These are phyloP conservation scores for Pichia sp. DNA, from an alignment of 1,139 yeast species.

Conservation along the genomic window DNA sequence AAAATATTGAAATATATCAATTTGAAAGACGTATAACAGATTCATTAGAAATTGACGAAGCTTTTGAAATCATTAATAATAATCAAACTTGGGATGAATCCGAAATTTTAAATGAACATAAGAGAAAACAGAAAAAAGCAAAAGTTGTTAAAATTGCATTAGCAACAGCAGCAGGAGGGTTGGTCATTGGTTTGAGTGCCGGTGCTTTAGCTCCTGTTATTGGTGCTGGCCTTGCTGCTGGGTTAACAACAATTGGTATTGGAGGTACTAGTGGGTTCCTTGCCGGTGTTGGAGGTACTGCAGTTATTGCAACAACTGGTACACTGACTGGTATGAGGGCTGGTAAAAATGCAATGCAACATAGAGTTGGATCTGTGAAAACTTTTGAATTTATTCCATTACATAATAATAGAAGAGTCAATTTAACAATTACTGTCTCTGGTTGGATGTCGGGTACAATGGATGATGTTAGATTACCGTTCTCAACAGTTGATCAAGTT, in stretches of 20 bases:
- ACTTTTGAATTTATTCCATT: constrained; percentile 92
- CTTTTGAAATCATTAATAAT: constrained; percentile 26
- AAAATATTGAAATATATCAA: constrained; percentile 64
- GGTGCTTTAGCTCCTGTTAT: constrained; percentile 96
- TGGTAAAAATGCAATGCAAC: constrained; percentile 78
- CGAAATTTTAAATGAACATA: constrained; percentile 55
- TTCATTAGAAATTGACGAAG: constrained; percentile 60
- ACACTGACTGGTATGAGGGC: constrained; percentile 86
- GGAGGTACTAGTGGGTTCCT: constrained; percentile 86
- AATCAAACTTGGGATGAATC: constrained; percentile 68
- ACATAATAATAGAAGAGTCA: constrained; percentile 85
- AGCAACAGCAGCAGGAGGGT: constrained; percentile 95
- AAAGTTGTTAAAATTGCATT: constrained; percentile 85
- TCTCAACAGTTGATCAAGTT: constrained; percentile 92
- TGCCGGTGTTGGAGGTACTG: constrained; percentile 97
- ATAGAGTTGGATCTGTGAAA: constrained; percentile 84
- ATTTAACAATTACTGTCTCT: constrained; percentile 81
- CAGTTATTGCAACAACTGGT: constrained; percentile 88
- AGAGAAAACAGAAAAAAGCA: constrained; percentile 57
- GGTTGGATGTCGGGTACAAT: constrained; percentile 97
- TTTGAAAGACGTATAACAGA: constrained; percentile 90
- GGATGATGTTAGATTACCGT: constrained; percentile 95
- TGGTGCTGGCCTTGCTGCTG: constrained; percentile 98
- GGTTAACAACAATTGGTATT: constrained; percentile 89
- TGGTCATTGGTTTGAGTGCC: constrained; percentile 90